Percentiles rank a stretch among this genome's conserved stretches.
Conservation (phyloP, 495 filamentous ascomycete genomes). For the Bombardia bombarda region DNA sequence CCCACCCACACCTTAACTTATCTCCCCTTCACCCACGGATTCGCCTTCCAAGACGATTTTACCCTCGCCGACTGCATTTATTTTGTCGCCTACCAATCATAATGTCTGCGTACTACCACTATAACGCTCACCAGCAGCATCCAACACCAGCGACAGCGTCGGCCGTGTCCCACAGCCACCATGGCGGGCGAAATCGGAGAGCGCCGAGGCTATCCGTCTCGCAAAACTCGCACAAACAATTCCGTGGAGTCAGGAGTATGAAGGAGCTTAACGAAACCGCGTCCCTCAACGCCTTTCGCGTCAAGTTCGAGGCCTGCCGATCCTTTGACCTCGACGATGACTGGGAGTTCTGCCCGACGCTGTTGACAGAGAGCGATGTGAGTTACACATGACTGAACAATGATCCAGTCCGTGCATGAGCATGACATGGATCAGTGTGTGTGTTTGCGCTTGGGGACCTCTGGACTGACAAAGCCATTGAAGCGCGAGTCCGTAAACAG, state of each 20-base stretch:
- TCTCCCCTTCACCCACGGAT: slow-evolving; percentile 18
- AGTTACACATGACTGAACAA: too few relatives aligned
- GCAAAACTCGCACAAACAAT: slow-evolving; percentile 79
- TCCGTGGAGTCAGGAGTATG: slow-evolving; percentile 72
- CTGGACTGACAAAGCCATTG: slow-evolving; percentile 12
- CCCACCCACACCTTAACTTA: slow-evolving; percentile 7
- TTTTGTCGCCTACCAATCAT: slow-evolving; percentile 21
- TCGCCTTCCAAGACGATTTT: slow-evolving; percentile 17
- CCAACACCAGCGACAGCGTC: slow-evolving; percentile 47
- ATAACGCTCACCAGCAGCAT: slow-evolving; percentile 57
- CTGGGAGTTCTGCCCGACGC: slow-evolving; percentile 87
- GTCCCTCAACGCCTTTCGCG: slow-evolving; percentile 65
- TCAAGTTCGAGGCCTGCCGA: slow-evolving; percentile 80
- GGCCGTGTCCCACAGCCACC: slow-evolving; percentile 61
- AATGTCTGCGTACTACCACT: slow-evolving; percentile 75
- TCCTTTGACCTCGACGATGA: slow-evolving; percentile 98
- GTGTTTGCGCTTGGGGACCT: not conserved
- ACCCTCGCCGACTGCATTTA: slow-evolving; percentile 6
- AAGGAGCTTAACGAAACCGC: slow-evolving; percentile 80
- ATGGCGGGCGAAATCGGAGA: slow-evolving; percentile 79
- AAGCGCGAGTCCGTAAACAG: slow-evolving; percentile 80
- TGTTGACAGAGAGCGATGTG: slow-evolving; percentile 95
- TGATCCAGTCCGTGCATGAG: too few relatives aligned
- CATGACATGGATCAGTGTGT: not conserved
- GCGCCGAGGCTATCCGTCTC: slow-evolving; percentile 72